Percentiles rank a stretch among this genome's conserved stretches.
These are phyloP conservation scores for Stipa capillata DNA, from an alignment of 176 grass and related monocot genomes.

Conservation along the genomic window DNA sequence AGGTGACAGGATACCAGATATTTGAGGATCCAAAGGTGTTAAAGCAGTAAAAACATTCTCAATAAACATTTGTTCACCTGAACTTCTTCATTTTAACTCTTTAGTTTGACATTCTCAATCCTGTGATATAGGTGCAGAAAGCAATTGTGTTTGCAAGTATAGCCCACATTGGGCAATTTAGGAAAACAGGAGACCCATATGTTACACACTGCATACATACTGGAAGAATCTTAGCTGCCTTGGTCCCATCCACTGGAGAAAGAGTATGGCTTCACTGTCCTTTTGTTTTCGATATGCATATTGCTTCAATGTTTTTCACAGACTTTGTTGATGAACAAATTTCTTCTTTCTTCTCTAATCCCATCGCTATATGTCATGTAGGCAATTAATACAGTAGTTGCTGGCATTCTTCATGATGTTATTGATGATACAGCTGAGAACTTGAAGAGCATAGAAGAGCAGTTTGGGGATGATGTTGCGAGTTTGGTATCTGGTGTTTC, in stretches of 20 bases:
- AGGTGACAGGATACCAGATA: slow-evolving; percentile 86
- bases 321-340: not conserved
- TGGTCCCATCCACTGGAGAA: slow-evolving; percentile 78
- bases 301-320: not conserved
- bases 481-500: slow-evolving; percentile 83
- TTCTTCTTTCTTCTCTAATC: slow-evolving; percentile 21
- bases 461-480: slow-evolving; percentile 88
- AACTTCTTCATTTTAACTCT: not conserved
- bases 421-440: slow-evolving; percentile 86
- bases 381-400: slow-evolving; percentile 90
- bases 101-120: not conserved
- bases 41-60: not conserved
- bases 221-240: slow-evolving; percentile 88
- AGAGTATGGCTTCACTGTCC: slow-evolving; percentile 40
- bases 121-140: slow-evolving; percentile 61
- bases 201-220: slow-evolving; percentile 96
- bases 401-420: slow-evolving; percentile 95
- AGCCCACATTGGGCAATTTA: slow-evolving; percentile 80
- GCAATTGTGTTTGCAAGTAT: slow-evolving; percentile 79
- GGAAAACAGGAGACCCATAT: slow-evolving; percentile 91
- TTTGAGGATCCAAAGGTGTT: slow-evolving; percentile 78
- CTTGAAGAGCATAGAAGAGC: slow-evolving; percentile 62
- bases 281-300: slow-evolving; percentile 14
- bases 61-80: not conserved
- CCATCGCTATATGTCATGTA: slow-evolving; percentile 20